Conservation (phyloP, 805 yeast genomes). For the Danielozyma ontarioensis region DNA sequence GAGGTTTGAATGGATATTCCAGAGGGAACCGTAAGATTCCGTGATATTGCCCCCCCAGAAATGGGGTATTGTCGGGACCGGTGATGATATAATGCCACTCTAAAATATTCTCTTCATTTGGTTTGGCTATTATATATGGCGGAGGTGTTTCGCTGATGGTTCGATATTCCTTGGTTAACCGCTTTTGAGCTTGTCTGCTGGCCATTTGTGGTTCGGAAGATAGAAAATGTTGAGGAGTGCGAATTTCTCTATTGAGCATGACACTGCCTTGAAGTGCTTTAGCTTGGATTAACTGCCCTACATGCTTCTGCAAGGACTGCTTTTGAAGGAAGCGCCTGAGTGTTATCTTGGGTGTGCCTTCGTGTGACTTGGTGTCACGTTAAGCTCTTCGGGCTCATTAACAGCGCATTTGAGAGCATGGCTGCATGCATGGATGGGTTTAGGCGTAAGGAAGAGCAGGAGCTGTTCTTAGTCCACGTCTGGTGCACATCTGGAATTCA, state of each 20-base stretch:
- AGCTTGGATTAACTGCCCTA: neutral
- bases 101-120: constrained; percentile 79
- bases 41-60: constrained; percentile 81
- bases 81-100: constrained; percentile 93
- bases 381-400: too few relatives aligned
- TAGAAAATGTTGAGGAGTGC: neutral
- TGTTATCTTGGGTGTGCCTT: too few relatives aligned
- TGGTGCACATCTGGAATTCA: too few relatives aligned
- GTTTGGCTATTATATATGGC: constrained; percentile 79
- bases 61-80: constrained; percentile 90
- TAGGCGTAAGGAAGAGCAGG: too few relatives aligned
- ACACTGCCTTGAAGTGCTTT: neutral
- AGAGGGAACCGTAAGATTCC: constrained; percentile 79
- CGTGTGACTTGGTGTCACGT: too few relatives aligned
- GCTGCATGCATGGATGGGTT: too few relatives aligned
- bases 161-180: constrained; percentile 78
- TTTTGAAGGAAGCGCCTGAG: too few relatives aligned
- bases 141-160: constrained; percentile 74
- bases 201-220: too few relatives aligned
- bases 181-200: constrained; percentile 35
- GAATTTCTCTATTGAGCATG: neutral
- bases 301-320: neutral
- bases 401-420: too few relatives aligned
- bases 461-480: too few relatives aligned
- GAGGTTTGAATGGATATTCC: constrained; percentile 90